Base-by-base conservation (phyloP, 1,139 yeast species). In the Sugiyamaella japonica region DNA sequence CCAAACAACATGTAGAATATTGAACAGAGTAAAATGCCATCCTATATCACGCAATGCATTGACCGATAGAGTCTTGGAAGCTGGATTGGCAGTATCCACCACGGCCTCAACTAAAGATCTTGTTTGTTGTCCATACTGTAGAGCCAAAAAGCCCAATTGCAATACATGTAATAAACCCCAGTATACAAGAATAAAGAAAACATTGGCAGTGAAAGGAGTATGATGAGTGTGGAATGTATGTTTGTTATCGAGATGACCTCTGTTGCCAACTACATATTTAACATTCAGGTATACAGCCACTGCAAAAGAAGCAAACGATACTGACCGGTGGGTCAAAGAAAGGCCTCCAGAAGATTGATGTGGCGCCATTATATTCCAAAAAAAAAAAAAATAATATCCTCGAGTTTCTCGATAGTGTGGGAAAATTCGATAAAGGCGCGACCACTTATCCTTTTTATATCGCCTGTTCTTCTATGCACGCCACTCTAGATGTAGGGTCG, bases 151-250 rank as follows among this genome's bases (percentile, higher is more conserved):
- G 38, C 76, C 67, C 36, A 79, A 65, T 69, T 87, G 95, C 50
- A 79, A 65, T 4, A 81, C 56, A 59, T 80, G 78, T 42, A 80
- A 72, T 34, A 83, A 59, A 1, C 72, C 73, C 91, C 91, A 86
- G 70, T 76, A 87, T 20, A 77, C 71, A 47, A 81, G 70, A 2
- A 81, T 69, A 29, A 84, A 76, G 31, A 83, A 56, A 34, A 79
- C 70, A 61, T 81, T 81, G 23, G 82, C 82, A 2, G 89, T 81
- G 73, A 86, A 87, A 13, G 95, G 93, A 2, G 93, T 87, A 62
- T 72, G 65, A 15, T 77, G 72, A 9, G 76, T 77, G 59, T 71
- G 73, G 66, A 76, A 76, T 6, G 79, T 73, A 64, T 80, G 77
- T 46, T 76, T 73, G 60, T 72, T 70, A 55, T 73, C 68, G 64